phyloP scores from a whole-genome alignment of 352 stramenopile species.

The Hyaloperonospora brassicae region DNA sequence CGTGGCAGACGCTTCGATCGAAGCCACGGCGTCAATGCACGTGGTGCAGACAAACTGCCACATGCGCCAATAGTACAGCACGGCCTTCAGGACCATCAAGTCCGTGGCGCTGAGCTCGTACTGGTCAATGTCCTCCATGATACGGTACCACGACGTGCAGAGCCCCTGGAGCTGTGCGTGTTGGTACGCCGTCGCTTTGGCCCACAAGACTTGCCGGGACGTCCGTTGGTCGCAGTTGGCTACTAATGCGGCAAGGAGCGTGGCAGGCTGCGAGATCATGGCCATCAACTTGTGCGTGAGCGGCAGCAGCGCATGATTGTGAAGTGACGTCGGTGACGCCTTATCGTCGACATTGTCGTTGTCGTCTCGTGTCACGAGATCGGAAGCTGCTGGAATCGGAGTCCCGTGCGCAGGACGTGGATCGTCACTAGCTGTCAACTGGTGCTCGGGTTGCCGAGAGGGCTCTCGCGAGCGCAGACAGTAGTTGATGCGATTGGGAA shows the following conservation, averaged over 20 bases:
- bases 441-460: slow-evolving; percentile 13
- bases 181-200: slow-evolving; percentile 30
- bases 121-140: slow-evolving; percentile 20
- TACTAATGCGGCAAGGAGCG: slow-evolving; percentile 43
- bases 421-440: slow-evolving; percentile 14
- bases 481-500: slow-evolving; percentile 39
- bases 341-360: slow-evolving; percentile 5
- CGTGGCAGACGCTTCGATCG: slow-evolving; percentile 25
- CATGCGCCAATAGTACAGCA: slow-evolving; percentile 45
- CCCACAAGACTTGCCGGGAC: slow-evolving; percentile 24
- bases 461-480: slow-evolving; percentile 24
- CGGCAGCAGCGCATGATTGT: slow-evolving; percentile 23
- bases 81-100: slow-evolving; percentile 46
- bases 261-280: slow-evolving; percentile 40
- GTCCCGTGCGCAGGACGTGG: not conserved
- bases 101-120: slow-evolving; percentile 27
- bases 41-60: slow-evolving; percentile 41
- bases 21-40: slow-evolving; percentile 36
- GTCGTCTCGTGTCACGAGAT: slow-evolving; percentile 8
- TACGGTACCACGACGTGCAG: slow-evolving; percentile 20
- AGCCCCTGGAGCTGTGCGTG: slow-evolving; percentile 28
- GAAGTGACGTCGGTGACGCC: not conserved
- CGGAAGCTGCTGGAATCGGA: slow-evolving; percentile 6
- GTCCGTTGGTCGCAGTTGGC: slow-evolving; percentile 15
- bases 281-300: slow-evolving; percentile 39